Base-by-base conservation (phyloP, 306 rosid genomes). In the Trifolium fragiferum region DNA sequence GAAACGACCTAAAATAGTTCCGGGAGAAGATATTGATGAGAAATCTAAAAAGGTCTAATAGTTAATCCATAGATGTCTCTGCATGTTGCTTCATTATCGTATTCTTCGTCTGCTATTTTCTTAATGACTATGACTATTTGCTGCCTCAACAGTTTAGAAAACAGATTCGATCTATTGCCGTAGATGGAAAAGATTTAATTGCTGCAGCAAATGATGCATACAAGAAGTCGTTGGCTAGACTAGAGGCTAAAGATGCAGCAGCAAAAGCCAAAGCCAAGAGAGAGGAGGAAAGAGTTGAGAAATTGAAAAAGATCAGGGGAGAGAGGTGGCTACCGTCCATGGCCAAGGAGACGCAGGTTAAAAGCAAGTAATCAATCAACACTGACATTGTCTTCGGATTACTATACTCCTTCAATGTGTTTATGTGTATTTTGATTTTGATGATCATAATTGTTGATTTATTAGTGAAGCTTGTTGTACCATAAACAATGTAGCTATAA, bases 291-390 rank as follows among this genome's bases (percentile, higher is more conserved):
- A 86, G 98, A 79, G 84, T 94, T 73, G 86, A 87, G 53, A 73
- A 84, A 9, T 81, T 94, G 88, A 91, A 94, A 66, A 90, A 75
- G 85, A 72, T 86, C n/a, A 91, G 95, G 75, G 97, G 98, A 40
- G 97, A 94, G 82, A 91, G 83, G 83, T 91, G 97, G 97, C 80
- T 90, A 18, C 97, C 97, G 53, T 91, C 96, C 54, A 83, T 91
- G 82, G 96, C 93, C 76, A 84, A 79, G 80, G 91, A 83, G 73
- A 86, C 76, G 95, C 76, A 71, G 51, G 57, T 73, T 30, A 84
- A 83, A 30, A 30, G 2, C 35, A 25, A 58, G 40, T 7, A 37
- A 37, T 37, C 9, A 37, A 37, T 37, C 9, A 8, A 25, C 16
- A 13, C 37, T 13, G 9, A 12, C 35, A 58, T 11, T 66, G 55